Conservation (phyloP, 345 rosid genomes). For the Carallia brachiata region DNA sequence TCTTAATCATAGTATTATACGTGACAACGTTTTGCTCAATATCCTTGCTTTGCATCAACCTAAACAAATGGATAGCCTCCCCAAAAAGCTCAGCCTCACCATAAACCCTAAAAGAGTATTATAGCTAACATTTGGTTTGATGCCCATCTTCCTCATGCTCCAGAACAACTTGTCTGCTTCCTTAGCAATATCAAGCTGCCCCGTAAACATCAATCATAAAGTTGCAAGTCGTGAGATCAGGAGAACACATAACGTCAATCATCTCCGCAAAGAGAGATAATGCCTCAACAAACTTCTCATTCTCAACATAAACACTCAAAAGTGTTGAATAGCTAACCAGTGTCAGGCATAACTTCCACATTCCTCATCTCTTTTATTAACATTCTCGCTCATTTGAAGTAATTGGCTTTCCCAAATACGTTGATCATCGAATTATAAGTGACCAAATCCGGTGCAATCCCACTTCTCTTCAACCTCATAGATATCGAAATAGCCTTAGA, state of each 20-base stretch:
- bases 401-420: conserved; percentile 87
- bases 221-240: conserved; percentile 80
- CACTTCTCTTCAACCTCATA: conserved; percentile 65
- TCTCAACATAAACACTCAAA: conserved; percentile 74
- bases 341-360: conserved; percentile 61
- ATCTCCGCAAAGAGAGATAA: conserved; percentile 75
- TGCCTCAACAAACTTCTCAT: conserved; percentile 79
- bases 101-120: conserved; percentile 85
- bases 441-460: conserved; percentile 77
- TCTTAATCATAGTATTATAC: conserved; percentile 88
- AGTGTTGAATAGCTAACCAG: conserved; percentile 79
- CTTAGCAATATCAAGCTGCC: conserved; percentile 90
- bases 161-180: conserved; percentile 92
- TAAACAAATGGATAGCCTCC: conserved; percentile 85
- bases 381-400: conserved; percentile 70
- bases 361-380: conserved; percentile 71
- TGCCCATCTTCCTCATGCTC: conserved; percentile 88
- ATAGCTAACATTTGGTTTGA: conserved; percentile 81
- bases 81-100: conserved; percentile 92
- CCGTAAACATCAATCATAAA: conserved; percentile 88
- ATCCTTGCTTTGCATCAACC: conserved; percentile 89
- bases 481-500: conserved; percentile 86
- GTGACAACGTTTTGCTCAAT: conserved; percentile 86
- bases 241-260: conserved; percentile 67
- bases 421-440: conserved; percentile 83